phyloP scores from a whole-genome alignment of 768 basidiomycete species.

The Strobilomyces echinocephalus region DNA sequence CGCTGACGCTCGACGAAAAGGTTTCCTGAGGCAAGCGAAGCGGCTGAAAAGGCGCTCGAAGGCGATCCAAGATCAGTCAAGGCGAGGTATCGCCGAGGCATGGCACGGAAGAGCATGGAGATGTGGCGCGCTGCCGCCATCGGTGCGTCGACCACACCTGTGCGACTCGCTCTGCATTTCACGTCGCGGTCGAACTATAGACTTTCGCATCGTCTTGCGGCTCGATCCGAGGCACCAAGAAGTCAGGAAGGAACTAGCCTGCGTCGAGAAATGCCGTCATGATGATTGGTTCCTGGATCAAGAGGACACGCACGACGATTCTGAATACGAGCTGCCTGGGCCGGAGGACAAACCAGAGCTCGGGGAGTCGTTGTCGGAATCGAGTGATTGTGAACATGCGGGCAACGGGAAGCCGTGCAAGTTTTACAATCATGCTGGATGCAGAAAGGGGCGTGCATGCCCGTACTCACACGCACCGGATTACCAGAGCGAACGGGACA shows the following conservation, averaged over 20 bases:
- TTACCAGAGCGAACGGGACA: slow-evolving; percentile 47
- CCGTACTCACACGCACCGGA: slow-evolving; percentile 49
- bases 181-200: slow-evolving; percentile 8
- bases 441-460: slow-evolving; percentile 38
- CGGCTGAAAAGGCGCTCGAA: slow-evolving; percentile 23
- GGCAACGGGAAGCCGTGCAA: slow-evolving; percentile 50
- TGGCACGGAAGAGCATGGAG: slow-evolving; percentile 27
- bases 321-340: slow-evolving; percentile 14
- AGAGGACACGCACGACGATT: not conserved
- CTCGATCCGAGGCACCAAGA: slow-evolving; percentile 22
- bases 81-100: slow-evolving; percentile 32
- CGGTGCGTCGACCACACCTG: slow-evolving; percentile 11
- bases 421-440: slow-evolving; percentile 51
- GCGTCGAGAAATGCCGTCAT: slow-evolving; percentile 1
- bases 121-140: slow-evolving; percentile 9
- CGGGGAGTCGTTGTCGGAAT: slow-evolving; percentile 43
- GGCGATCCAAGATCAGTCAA: slow-evolving; percentile 29
- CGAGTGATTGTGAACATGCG: slow-evolving; percentile 45
- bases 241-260: not conserved
- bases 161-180: too few species aligned
- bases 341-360: slow-evolving; percentile 25
- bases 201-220: slow-evolving; percentile 23
- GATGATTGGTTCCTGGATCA: not conserved
- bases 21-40: slow-evolving; percentile 22
- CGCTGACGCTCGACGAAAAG: slow-evolving; percentile 6